Percentiles rank a stretch among this genome's conserved stretches.
phyloP scores from a whole-genome alignment of 225 moss, liverwort and hornwort species.

The Physcomitrium patens region DNA sequence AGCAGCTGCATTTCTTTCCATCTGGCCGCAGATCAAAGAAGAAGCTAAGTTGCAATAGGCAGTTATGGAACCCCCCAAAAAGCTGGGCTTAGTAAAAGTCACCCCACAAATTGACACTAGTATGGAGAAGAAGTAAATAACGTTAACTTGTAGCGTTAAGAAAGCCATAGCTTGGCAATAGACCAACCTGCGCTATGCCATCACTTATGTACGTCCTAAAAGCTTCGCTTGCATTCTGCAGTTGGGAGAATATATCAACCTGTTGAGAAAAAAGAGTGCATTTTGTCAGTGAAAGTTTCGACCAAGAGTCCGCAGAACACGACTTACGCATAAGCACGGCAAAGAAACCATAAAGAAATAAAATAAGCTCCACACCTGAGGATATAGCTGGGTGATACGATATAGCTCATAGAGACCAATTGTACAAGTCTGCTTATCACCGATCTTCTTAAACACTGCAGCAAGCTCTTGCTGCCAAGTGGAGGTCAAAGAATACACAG shows the following conservation, averaged over 20 bases:
- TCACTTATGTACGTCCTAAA: constrained; percentile 96
- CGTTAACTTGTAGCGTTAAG: background rate
- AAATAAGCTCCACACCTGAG: constrained; percentile 47
- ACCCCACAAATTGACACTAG: background rate
- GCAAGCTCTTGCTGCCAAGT: constrained; percentile 85
- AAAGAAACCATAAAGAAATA: background rate
- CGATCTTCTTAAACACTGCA: constrained; percentile 97
- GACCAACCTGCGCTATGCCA: constrained; percentile 79
- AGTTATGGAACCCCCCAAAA: background rate
- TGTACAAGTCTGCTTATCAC: constrained; percentile 95
- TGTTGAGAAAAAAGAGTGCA: constrained; percentile 23
- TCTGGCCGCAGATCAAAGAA: constrained; percentile 43
- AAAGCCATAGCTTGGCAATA: background rate
- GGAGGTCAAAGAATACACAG: background rate
- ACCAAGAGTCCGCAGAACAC: background rate
- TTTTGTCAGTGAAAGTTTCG: background rate
- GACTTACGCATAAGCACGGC: background rate
- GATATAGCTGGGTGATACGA: constrained; percentile 95
- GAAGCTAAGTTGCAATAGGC: background rate
- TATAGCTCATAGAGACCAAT: constrained; percentile 95
- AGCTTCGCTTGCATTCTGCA: constrained; percentile 98
- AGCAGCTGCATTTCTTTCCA: constrained; percentile 92
- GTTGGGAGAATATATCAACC: constrained; percentile 97
- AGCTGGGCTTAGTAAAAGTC: background rate
- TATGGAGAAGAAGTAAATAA: background rate